These are phyloP conservation scores for Vitellaria paradoxa DNA, from an alignment of 179 eudicot genomes.

Conservation along the genomic window DNA sequence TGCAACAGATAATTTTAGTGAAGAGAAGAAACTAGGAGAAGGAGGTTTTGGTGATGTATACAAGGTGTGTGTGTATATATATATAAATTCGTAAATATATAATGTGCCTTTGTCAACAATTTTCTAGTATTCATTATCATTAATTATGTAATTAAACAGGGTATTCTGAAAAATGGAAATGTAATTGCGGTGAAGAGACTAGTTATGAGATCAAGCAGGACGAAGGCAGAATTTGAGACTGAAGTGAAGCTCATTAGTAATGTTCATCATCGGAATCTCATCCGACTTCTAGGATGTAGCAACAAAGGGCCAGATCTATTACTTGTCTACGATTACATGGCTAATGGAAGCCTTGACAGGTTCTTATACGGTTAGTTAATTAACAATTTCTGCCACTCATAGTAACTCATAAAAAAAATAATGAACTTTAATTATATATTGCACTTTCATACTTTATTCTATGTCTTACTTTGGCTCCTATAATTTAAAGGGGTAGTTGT, in stretches of 20 bases:
- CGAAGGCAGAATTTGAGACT: conserved; percentile 38
- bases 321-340: conserved; percentile 50
- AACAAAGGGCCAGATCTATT: conserved; percentile 44
- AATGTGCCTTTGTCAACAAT: neutral
- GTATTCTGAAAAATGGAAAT: conserved; percentile 33
- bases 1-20: conserved; percentile 37
- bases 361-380: conserved; percentile 34
- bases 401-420: neutral
- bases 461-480: too few relatives aligned
- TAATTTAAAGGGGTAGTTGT: too few relatives aligned
- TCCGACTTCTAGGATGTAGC: conserved; percentile 42
- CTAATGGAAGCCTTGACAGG: conserved; percentile 49
- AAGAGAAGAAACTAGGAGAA: conserved; percentile 42
- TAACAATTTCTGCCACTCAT: too few relatives aligned
- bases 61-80: conserved; percentile 24
- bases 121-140: neutral
- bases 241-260: conserved; percentile 50
- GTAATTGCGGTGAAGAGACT: conserved; percentile 47
- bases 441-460: too few relatives aligned
- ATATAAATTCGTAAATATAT: neutral
- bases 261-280: conserved; percentile 49
- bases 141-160: conserved; percentile 21
- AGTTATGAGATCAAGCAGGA: conserved; percentile 21
- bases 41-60: conserved; percentile 50
- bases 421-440: too few relatives aligned